phyloP scores from a whole-genome alignment of 495 filamentous ascomycete species.

The Cercophora newfieldiana region DNA sequence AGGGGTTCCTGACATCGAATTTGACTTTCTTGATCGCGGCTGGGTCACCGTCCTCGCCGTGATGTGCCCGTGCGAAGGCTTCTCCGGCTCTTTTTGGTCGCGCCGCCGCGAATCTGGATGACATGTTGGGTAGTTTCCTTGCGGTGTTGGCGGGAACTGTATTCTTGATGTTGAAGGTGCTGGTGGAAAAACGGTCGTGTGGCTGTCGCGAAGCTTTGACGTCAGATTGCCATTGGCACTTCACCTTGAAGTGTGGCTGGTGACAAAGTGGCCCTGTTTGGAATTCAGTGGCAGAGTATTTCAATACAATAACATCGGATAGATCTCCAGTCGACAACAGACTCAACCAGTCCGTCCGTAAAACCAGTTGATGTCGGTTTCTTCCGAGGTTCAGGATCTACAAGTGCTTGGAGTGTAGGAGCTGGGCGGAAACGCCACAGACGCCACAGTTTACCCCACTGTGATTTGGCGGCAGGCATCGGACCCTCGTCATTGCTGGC shows the following conservation, averaged over 20 bases:
- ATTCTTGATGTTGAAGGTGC: neutral
- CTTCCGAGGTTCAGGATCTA: no score
- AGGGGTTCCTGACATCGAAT: conserved; percentile 94
- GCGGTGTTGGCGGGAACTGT: neutral
- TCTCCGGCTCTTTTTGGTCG: conserved; percentile 84
- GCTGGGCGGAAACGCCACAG: conserved; percentile 11
- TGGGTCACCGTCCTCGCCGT: conserved; percentile 54
- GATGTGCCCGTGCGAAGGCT: conserved; percentile 71
- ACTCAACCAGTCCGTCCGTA: no score
- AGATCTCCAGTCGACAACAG: no score
- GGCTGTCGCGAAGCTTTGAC: conserved; percentile 12
- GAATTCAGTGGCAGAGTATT: neutral
- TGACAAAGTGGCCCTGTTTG: neutral
- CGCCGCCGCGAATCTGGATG: conserved; percentile 60
- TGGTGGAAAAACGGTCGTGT: neutral
- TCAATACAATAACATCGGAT: no score
- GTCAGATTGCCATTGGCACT: conserved; percentile 10
- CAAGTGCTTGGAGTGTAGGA: no score
- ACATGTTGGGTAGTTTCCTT: conserved; percentile 48
- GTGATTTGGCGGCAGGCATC: neutral
- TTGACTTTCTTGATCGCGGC: conserved; percentile 74
- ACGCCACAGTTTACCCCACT: conserved; percentile 13
- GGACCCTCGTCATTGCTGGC: conserved; percentile 1
- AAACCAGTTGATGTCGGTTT: no score
- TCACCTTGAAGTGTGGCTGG: conserved; percentile 2